These are phyloP conservation scores for Pseudovirgaria hyperparasitica DNA, from an alignment of 2,329 filamentous ascomycete species.

Conservation along the genomic window DNA sequence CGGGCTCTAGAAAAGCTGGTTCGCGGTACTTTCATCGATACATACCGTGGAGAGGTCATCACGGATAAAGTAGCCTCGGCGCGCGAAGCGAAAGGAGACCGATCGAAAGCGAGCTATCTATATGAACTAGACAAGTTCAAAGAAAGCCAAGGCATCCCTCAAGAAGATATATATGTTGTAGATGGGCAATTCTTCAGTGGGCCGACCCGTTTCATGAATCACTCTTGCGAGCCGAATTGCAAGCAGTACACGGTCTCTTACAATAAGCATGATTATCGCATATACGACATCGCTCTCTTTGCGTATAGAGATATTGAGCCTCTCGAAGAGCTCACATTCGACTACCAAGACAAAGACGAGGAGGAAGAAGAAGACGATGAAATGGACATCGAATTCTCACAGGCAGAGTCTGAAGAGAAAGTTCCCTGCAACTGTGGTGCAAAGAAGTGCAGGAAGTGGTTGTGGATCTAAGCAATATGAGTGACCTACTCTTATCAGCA, in stretches of 20 bases:
- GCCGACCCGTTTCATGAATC: constrained; percentile 71
- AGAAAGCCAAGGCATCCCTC: constrained; percentile 40
- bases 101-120: constrained; percentile 64
- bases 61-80: constrained; percentile 46
- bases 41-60: constrained; percentile 54
- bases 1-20: constrained; percentile 51
- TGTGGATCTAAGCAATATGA: constrained; percentile 42
- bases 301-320: constrained; percentile 52
- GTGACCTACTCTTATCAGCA: too few relatives aligned
- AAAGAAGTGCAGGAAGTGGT: constrained; percentile 51
- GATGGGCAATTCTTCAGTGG: constrained; percentile 66
- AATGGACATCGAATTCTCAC: constrained; percentile 33
- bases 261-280: constrained; percentile 58
- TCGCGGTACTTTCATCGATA: constrained; percentile 66
- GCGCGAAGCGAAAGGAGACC: constrained; percentile 43
- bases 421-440: constrained; percentile 45
- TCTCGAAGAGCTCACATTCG: constrained; percentile 63
- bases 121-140: constrained; percentile 75
- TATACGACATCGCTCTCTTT: constrained; percentile 70
- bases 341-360: constrained; percentile 58
- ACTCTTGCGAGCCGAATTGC: constrained; percentile 68
- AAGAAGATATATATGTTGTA: constrained; percentile 31
- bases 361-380: constrained; percentile 19
- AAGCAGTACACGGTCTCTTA: constrained; percentile 68
- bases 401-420: constrained; percentile 32